Base-by-base conservation (phyloP, 2,329 filamentous ascomycete genomes). In the Arachnopeziza araneosa region DNA sequence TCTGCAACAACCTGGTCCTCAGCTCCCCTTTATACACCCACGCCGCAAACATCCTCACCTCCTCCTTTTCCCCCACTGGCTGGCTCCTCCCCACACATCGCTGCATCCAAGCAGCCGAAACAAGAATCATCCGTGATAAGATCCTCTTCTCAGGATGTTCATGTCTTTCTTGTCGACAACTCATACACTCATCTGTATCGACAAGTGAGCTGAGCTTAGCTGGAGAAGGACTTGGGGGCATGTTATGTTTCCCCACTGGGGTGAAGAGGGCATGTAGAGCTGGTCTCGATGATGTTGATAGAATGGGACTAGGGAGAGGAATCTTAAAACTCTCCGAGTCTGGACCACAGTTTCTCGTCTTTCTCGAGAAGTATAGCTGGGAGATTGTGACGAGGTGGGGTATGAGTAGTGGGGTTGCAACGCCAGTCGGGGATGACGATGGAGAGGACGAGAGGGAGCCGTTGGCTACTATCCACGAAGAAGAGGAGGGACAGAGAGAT, bases 11-110 rank as follows among this genome's bases (percentile, higher is more conserved):
- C 21, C 54, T 58, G 36, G 65, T 69, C 48, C 36, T 44, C 36
- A 44, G 6, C 6, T 49, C 44, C 4, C 55, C 50, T 1, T 51
- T 62, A n/a, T 60, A 66, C 51, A 7, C 54, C 4, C 44, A 22
- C 6, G 51, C 60, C 1, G 51, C 65, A 0, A 17, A 44, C 1
- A 63, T 68, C 48, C 59, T 69, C 36, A 14, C 49, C 12, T 60
- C 63, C 6, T 51, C 30, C 19, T 30, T 57, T 8, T 30, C 54
- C 10, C 44, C 52, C 2, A 50, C 56, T 17, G 60, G 63, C 48
- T 69, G 64, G 63, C 60, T 67, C 12, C 21, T 68, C 8, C 67
- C 67, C 1, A 64, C 62, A 2, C 66, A 66, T n/a, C 53, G 57
- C 6, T 53, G 51, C 2, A 53, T 68, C 9, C 22, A 58, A 6